A percentile compares a stretch with the other conserved stretches of the same genome.
These are phyloP conservation scores for Dryas alaskensis DNA, from an alignment of 306 rosid species.

Conservation along the genomic window DNA sequence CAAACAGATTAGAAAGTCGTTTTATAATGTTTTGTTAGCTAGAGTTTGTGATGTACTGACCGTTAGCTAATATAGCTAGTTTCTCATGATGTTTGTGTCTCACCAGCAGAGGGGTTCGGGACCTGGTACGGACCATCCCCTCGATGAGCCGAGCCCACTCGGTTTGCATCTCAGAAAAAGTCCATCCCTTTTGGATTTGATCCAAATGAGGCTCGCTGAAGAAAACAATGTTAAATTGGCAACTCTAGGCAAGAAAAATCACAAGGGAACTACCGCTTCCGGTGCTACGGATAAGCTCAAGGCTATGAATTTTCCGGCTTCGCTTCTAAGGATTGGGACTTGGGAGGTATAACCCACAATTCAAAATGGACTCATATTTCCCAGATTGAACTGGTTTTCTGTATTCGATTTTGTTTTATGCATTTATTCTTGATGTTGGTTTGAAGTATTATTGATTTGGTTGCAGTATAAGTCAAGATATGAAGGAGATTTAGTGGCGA, in stretches of 20 bases:
- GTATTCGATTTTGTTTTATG: neutral
- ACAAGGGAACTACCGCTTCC: constrained; percentile 31
- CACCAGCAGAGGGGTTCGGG: constrained; percentile 30
- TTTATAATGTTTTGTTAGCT: neutral
- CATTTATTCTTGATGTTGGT: constrained; percentile 4
- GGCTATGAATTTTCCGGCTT: constrained; percentile 73
- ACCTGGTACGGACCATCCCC: constrained; percentile 44
- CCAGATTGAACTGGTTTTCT: neutral
- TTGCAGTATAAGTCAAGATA: constrained; percentile 76
- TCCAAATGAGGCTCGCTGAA: constrained; percentile 76
- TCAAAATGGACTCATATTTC: neutral
- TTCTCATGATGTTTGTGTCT: neutral
- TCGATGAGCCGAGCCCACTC: constrained; percentile 82
- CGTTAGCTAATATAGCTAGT: neutral
- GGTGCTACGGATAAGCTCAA: constrained; percentile 55
- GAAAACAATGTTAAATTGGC: constrained; percentile 27
- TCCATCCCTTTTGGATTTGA: constrained; percentile 81
- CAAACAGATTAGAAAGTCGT: neutral
- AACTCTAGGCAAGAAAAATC: constrained; percentile 38
- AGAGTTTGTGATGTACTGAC: neutral
- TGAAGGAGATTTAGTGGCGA: constrained; percentile 84
- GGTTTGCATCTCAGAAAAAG: constrained; percentile 79
- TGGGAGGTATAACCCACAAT: constrained; percentile 56
- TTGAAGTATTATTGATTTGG: neutral
- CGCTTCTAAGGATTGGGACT: constrained; percentile 64